These are phyloP conservation scores for Diplosphaera chodatii DNA, from an alignment of 139 green algal genomes.

Conservation along the genomic window DNA sequence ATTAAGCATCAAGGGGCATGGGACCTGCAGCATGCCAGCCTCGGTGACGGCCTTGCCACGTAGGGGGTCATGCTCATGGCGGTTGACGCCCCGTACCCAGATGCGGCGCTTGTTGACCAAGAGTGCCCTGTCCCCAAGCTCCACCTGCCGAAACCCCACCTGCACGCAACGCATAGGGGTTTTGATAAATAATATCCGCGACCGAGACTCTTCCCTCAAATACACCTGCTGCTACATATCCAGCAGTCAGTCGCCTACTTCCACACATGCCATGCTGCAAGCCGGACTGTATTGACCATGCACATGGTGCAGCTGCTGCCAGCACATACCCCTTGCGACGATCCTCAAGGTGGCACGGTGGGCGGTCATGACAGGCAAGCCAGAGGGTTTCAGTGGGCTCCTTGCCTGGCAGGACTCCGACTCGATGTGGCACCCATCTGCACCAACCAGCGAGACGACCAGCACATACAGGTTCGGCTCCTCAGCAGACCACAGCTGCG, in stretches of 20 bases:
- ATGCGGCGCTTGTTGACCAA: slow-evolving; percentile 78
- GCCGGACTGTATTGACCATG: no score
- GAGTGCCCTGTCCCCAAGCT: slow-evolving; percentile 56
- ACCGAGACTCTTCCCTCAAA: no score
- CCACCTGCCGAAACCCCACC: slow-evolving; percentile 72
- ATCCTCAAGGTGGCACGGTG: no score
- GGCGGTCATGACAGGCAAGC: not conserved
- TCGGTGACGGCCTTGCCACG: slow-evolving; percentile 40
- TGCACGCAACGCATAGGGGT: no score
- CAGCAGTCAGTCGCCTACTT: no score
- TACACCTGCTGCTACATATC: no score
- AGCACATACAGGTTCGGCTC: slow-evolving; percentile 76
- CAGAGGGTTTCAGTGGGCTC: no score
- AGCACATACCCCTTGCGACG: no score
- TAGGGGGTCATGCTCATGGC: slow-evolving; percentile 86
- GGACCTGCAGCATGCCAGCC: slow-evolving; percentile 49
- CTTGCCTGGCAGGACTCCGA: slow-evolving; percentile 68
- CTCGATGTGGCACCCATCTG: slow-evolving; percentile 39
- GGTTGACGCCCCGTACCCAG: slow-evolving; percentile 82
- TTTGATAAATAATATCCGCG: no score
- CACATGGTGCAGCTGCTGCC: no score
- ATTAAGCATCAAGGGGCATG: no score
- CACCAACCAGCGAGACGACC: slow-evolving; percentile 51
- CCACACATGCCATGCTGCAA: no score
- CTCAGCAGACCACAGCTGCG: slow-evolving; percentile 77